Evolutionary conservation across 2,329 filamentous ascomycete genomes (phyloP).

Genomic region (Exophiala sp.): DNA sequence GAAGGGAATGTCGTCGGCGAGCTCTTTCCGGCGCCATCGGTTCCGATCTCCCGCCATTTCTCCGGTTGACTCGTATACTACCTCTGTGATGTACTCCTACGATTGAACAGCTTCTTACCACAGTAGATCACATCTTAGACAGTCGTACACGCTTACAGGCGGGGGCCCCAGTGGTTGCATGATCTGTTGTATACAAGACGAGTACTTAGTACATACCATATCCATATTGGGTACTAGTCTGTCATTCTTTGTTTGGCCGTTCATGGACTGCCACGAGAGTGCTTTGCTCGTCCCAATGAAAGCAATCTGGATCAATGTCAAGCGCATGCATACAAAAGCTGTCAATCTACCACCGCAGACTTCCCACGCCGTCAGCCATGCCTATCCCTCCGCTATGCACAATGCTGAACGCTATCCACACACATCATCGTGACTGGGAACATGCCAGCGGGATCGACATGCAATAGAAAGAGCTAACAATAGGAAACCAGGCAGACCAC

Average conservation of each 20-base stretch:
- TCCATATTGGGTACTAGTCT: background rate
- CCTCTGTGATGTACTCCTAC: background rate
- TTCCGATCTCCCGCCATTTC: background rate
- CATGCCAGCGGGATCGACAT: background rate
- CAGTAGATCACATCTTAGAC: too few relatives aligned
- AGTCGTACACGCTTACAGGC: too few relatives aligned
- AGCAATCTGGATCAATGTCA: background rate
- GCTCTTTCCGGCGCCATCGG: background rate
- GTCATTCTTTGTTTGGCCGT: background rate
- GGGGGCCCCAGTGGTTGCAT: too few relatives aligned
- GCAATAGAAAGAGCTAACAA: background rate
- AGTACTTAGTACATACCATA: too few relatives aligned
- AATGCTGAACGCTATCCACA: constrained; percentile 11
- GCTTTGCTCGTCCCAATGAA: background rate
- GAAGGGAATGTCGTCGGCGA: background rate
- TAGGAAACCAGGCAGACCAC: background rate
- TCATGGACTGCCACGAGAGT: too few relatives aligned
- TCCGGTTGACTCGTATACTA: background rate
- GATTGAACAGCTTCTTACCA: too few relatives aligned
- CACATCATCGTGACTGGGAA: background rate
- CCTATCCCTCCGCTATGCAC: constrained; percentile 1
- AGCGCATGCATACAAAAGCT: background rate
- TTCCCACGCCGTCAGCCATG: background rate
- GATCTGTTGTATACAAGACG: too few relatives aligned
- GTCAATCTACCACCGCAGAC: background rate